Base-by-base conservation (phyloP, 306 rosid species). In the Trifolium fragiferum region DNA sequence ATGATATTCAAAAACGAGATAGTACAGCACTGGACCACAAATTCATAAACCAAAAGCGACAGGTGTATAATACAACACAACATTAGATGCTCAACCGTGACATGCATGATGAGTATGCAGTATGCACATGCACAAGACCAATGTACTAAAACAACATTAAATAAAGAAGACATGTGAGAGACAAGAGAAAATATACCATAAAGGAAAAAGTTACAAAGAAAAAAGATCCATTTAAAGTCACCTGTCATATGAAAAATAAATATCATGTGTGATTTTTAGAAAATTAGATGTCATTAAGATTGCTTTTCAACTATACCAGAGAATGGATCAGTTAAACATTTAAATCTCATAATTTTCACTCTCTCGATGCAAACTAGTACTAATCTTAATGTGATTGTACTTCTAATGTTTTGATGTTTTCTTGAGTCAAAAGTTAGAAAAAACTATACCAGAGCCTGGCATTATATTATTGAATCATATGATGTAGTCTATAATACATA, bases 381-480 rank as follows among this genome's bases (percentile, higher is more conserved):
- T 1, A 25, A 25, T 25, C 30, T 25, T 25, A 25, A 25, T 27
- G 32, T 27, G 32, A 27, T 12, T 4, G 4, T 44, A 44, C 16
- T 44, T 44, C 6, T 44, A 13, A 44, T 44, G 50, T 44, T 12
- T 44, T 49, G n/a, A 49, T 49, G 20, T 15, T 49, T 18, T 18
- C 54, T 49, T 49, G 54, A 49, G 57, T 27, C 4, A 60, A 10
- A 78, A 25, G 23, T 15, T 37, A 6, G 16, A 25, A 46, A 44
- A 76, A 50, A 78, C 57, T 23, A 41, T 67, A 67, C 70, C 79
- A 69, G 81, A 74, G 73, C 75, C 82, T 69, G 50, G 55, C 77
- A 84, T 81, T 49, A 84, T 77, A 84, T 89, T 90, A 86, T 87
- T 84, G 76, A 78, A 77, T 72, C 64, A 77, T 84, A 75, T 44